Conservation (phyloP, 352 stramenopile species). For the Globisporangium cystogenes region DNA sequence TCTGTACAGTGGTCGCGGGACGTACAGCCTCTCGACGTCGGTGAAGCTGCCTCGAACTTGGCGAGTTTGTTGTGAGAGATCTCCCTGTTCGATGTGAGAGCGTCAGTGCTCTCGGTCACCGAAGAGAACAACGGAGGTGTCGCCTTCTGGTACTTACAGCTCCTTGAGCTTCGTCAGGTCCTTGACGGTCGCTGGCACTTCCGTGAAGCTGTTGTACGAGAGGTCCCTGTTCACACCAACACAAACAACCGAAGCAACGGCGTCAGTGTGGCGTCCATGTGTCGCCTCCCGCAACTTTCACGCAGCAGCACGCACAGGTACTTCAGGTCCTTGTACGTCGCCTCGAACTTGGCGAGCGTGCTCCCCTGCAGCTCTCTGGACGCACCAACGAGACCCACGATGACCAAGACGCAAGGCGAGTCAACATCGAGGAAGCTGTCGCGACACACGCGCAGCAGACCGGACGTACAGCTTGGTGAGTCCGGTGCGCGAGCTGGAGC, state of each 20-base stretch:
- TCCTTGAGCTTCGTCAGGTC: background rate
- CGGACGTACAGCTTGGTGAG: constrained; percentile 1
- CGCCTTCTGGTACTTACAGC: background rate
- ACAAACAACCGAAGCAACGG: no score
- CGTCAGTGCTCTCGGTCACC: no score
- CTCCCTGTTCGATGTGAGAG: no score
- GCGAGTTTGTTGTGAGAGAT: no score
- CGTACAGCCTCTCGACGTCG: constrained; percentile 3
- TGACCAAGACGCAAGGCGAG: no score
- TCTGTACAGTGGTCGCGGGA: background rate
- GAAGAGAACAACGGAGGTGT: no score
- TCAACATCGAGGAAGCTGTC: background rate
- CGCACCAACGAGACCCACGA: no score
- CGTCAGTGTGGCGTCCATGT: no score
- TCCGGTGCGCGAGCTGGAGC: background rate
- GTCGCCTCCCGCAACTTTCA: background rate
- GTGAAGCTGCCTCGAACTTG: constrained; percentile 1
- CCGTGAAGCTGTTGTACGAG: background rate
- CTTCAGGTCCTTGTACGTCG: constrained; percentile 4
- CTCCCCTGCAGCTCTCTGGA: background rate
- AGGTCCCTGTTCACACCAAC: constrained; percentile 2
- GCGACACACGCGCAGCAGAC: no score
- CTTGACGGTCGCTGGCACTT: background rate
- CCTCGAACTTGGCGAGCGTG: background rate
- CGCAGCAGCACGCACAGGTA: background rate